These are phyloP conservation scores for Russula compacta DNA, from an alignment of 768 basidiomycete species.

Conservation along the genomic window DNA sequence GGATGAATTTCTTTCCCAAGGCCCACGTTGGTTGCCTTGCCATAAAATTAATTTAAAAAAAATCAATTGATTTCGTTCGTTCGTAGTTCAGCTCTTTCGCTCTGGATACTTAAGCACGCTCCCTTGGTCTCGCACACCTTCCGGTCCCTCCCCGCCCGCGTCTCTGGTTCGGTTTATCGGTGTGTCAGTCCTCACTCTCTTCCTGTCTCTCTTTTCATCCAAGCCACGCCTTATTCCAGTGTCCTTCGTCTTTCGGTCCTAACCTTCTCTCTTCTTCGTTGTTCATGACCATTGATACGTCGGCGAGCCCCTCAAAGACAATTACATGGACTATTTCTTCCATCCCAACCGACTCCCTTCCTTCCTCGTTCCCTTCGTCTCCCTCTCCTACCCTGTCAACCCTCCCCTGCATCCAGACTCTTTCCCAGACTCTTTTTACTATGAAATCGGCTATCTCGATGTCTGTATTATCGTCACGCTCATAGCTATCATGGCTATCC, in stretches of 20 bases:
- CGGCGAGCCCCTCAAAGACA: not conserved
- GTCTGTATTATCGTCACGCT: conserved; percentile 71
- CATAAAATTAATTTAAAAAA: not conserved
- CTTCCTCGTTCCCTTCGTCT: conserved; percentile 57
- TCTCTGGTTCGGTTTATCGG: not conserved
- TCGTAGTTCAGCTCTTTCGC: not conserved
- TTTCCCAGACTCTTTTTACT: conserved; percentile 62
- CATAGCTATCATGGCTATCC: conserved; percentile 78
- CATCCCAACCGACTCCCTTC: conserved; percentile 31
- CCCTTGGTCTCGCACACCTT: not conserved
- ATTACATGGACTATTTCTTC: conserved; percentile 18
- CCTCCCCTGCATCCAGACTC: conserved; percentile 56
- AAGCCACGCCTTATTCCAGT: not conserved
- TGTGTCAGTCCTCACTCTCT: not conserved
- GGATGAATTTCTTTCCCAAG: too few species aligned
- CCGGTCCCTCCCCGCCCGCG: not conserved
- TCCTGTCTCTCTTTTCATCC: not conserved
- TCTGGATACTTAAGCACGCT: not conserved
- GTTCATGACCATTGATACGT: conserved; percentile 18
- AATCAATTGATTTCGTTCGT: not conserved
- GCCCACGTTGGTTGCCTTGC: not conserved
- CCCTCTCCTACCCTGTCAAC: conserved; percentile 59
- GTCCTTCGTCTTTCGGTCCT: not conserved
- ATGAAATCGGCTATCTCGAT: conserved; percentile 66
- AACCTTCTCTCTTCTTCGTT: not conserved